Conservation (phyloP, 495 filamentous ascomycete species). For the Aspergillus biplanus region DNA sequence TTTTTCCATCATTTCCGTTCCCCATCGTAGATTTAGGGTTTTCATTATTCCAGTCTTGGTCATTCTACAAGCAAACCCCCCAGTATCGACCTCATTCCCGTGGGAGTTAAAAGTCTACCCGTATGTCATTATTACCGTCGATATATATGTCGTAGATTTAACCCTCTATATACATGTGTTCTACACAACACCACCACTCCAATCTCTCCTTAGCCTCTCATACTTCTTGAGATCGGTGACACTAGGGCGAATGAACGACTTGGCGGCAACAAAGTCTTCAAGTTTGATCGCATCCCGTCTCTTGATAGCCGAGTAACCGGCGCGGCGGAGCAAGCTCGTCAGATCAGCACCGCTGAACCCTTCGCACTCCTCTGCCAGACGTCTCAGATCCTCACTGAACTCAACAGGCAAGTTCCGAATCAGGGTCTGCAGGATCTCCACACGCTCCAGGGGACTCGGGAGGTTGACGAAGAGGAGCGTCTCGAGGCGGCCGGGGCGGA, state of each 20-base stretch:
- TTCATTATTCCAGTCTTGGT: too few relatives aligned
- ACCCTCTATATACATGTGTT: conserved; percentile 11
- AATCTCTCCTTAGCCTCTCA: conserved; percentile 57
- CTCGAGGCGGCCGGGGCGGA: conserved; percentile 87
- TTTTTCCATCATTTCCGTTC: conserved; percentile 22
- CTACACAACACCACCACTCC: conserved; percentile 45
- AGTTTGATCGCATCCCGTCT: conserved; percentile 61
- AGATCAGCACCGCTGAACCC: conserved; percentile 92
- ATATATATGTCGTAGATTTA: conserved; percentile 3
- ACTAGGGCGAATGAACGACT: conserved; percentile 73
- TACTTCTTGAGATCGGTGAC: conserved; percentile 78
- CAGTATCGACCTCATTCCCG: too few relatives aligned
- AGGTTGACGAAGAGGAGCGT: conserved; percentile 90
- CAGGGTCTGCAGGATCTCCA: conserved; percentile 82
- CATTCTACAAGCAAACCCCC: too few relatives aligned
- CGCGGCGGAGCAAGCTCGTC: conserved; percentile 73
- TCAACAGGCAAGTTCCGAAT: conserved; percentile 64
- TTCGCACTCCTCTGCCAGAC: conserved; percentile 74
- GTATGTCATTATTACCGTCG: not conserved
- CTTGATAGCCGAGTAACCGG: conserved; percentile 75
- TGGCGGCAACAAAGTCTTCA: conserved; percentile 78
- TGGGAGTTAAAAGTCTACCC: too few relatives aligned
- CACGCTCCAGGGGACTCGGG: conserved; percentile 75
- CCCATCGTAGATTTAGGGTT: too few relatives aligned
- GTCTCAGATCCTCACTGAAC: conserved; percentile 47